These are phyloP conservation scores for Penicillium sp. DNA, from an alignment of 2,329 filamentous ascomycete genomes.

Conservation along the genomic window DNA sequence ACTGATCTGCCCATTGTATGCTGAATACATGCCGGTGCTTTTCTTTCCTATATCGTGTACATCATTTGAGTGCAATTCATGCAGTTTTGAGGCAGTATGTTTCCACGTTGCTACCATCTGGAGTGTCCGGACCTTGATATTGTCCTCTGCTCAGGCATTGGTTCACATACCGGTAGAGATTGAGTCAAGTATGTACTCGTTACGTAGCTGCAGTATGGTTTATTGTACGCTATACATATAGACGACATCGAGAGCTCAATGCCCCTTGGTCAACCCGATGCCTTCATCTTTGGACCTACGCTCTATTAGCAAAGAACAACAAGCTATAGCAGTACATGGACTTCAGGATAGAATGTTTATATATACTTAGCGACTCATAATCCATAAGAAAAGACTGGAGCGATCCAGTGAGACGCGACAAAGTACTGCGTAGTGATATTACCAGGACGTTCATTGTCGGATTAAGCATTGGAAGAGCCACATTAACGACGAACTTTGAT, in stretches of 20 bases:
- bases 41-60: slow-evolving; percentile 40
- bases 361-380: not conserved
- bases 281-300: too few species aligned
- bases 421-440: not conserved
- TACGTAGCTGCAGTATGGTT: not conserved
- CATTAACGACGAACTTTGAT: slow-evolving; percentile 2
- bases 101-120: slow-evolving; percentile 1
- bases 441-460: not conserved
- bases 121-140: not conserved
- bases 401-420: too few species aligned
- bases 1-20: slow-evolving; percentile 34
- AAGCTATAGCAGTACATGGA: not conserved
- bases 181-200: not conserved
- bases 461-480: slow-evolving; percentile 6
- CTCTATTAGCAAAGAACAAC: not conserved
- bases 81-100: slow-evolving; percentile 30
- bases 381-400: too few species aligned
- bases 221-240: too few species aligned
- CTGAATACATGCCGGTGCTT: slow-evolving; percentile 38
- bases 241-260: too few species aligned
- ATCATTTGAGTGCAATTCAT: slow-evolving; percentile 37
- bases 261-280: too few species aligned
- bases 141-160: not conserved
- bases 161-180: not conserved
- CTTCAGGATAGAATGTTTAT: not conserved